Base-by-base conservation (phyloP, 768 basidiomycete species). In the Favolaschia claudopus region DNA sequence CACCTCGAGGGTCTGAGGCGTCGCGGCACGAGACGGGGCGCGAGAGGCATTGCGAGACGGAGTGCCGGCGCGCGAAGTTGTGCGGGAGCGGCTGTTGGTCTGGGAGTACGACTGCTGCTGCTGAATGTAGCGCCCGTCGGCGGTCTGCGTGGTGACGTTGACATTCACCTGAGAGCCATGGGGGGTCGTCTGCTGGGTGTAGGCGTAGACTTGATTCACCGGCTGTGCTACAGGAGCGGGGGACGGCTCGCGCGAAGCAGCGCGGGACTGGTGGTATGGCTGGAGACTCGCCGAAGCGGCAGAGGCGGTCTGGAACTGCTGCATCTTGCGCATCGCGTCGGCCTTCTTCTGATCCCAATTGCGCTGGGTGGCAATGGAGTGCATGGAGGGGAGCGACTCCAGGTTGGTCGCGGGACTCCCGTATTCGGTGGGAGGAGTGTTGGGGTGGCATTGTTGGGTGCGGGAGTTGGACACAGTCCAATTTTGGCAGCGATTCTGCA, bases 401-500 rank as follows among this genome's bases (percentile, higher is more conserved):
- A 19, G 14, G 37, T 28, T 24, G 34, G 45, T 45, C 15, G 8
- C 4, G 17, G 31, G 15, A 4, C 22, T 32, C n/a, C n/a, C n/a
- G n/a, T n/a, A n/a, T n/a, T n/a, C n/a, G n/a, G 75, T 76, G 8
- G 73, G 68, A 4, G 74, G 71, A 31, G 74, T 72, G 42, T 69
- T 71, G 27, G 73, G 75, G 52, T 75, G 64, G 24, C 63, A 48
- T 15, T 58, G 69, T 5, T 58, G 66, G 19, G 63, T 51, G 10
- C 55, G 59, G 42, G 67, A 66, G 15, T 77, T 81, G 25, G 72
- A 65, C 60, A 69, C 55, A 39, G 79, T 77, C 83, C 83, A 84
- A 61, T 77, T 73, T 0, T 79, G 74, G 15, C 85, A 81, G 57
- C 81, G 76, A 55, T 73, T 27, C 68, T 82, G 83, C n/a, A 79